Conservation (phyloP, 305 asterid species). For the Nicotiana rustica region DNA sequence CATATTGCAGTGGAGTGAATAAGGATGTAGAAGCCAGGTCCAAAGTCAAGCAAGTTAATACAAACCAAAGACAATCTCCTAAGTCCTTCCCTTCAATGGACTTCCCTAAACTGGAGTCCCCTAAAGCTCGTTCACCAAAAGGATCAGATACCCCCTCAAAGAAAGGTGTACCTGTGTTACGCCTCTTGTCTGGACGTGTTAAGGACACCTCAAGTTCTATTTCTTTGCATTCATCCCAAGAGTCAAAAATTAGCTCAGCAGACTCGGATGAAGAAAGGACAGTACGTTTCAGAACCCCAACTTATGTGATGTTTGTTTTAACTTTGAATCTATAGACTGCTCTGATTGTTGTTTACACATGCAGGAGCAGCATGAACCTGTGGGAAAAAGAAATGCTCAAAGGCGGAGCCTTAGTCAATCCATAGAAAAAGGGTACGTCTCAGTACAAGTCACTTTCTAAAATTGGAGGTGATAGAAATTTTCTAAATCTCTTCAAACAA, state of each 20-base stretch:
- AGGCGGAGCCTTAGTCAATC: conserved; percentile 49
- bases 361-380: conserved; percentile 61
- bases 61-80: conserved; percentile 53
- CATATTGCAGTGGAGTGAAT: conserved; percentile 42
- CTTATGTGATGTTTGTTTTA: conserved; percentile 29
- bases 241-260: conserved; percentile 59
- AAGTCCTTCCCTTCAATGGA: conserved; percentile 51
- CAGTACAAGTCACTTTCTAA: conserved; percentile 2
- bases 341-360: conserved; percentile 48
- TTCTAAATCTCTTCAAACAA: conserved; percentile 32
- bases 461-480: neutral
- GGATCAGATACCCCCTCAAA: conserved; percentile 44
- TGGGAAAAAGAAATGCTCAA: conserved; percentile 46
- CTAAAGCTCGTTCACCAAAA: conserved; percentile 53
- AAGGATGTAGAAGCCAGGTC: conserved; percentile 49
- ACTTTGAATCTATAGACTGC: conserved; percentile 31
- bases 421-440: conserved; percentile 67
- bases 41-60: conserved; percentile 38
- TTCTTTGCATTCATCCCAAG: conserved; percentile 52
- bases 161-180: conserved; percentile 58
- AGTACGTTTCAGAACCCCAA: conserved; percentile 56
- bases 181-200: conserved; percentile 66
- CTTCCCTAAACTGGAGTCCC: conserved; percentile 49
- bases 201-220: conserved; percentile 47
- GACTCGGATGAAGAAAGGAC: conserved; percentile 61